These are phyloP conservation scores for Butyriboletus loyo DNA, from an alignment of 768 basidiomycete genomes.

Conservation along the genomic window DNA sequence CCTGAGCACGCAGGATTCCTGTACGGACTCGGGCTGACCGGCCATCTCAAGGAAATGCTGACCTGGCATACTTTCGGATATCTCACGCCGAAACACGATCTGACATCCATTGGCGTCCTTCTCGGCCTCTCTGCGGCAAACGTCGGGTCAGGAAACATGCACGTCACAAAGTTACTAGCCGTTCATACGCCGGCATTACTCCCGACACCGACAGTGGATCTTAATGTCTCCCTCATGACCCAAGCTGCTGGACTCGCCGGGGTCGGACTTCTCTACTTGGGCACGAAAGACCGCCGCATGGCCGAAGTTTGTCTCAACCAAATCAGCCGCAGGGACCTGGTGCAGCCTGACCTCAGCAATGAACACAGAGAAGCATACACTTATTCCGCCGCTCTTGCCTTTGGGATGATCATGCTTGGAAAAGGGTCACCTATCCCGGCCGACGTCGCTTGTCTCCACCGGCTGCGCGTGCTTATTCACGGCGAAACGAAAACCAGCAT, in stretches of 20 bases:
- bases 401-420: constrained; percentile 96
- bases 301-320: constrained; percentile 89
- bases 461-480: constrained; percentile 72
- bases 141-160: constrained; percentile 77
- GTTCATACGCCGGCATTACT: constrained; percentile 93
- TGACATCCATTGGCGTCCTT: constrained; percentile 90
- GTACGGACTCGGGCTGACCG: constrained; percentile 86
- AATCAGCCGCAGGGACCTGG: constrained; percentile 73
- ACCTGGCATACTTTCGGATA: constrained; percentile 97
- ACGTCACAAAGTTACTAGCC: constrained; percentile 87
- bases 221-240: constrained; percentile 86
- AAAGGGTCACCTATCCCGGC: constrained; percentile 77
- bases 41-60: constrained; percentile 84
- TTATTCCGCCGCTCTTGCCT: constrained; percentile 81
- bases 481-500: constrained; percentile 54
- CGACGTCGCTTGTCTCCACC: constrained; percentile 65
- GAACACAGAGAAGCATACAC: constrained; percentile 93
- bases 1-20: constrained; percentile 97
- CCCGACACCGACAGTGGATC: constrained; percentile 79
- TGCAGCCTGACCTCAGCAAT: constrained; percentile 78
- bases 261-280: constrained; percentile 87
- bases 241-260: constrained; percentile 88
- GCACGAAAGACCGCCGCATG: constrained; percentile 84
- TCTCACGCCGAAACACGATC: constrained; percentile 92
- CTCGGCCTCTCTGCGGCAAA: constrained; percentile 93